Base-by-base conservation (phyloP, 176 grass and related monocot genomes). In the Urochloa ruziziensis region DNA sequence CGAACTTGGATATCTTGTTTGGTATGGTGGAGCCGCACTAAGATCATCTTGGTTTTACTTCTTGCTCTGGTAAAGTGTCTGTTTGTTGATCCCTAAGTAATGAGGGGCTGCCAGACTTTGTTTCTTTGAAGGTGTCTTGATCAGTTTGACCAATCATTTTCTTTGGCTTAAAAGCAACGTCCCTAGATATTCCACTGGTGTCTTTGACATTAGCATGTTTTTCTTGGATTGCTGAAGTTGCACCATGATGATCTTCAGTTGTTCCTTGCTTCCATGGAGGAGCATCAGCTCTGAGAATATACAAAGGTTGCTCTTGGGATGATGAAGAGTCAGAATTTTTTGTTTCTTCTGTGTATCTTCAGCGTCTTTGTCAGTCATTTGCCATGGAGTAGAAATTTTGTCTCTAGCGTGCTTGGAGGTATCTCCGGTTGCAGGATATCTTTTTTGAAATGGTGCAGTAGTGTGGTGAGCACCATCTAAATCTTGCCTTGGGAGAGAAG, bases 261-360 rank as follows among this genome's bases (percentile, higher is more conserved):
- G 78, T 63, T 87, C 42, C 61, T 59, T 87, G 83, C 73, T 78
- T 77, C n/a, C 7, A 8, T 30, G 74, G 54, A 68, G 62, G 73
- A 77, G 48, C 65, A 56, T 43, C 3, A 21, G 30, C 47, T 28
- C 24, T 28, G 10, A 56, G 44, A 33, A 42, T 52, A 84, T 84
- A 18, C 24, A 9, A 40, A 66, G 72, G 82, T 57, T 77, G 47
- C 36, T 57, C 73, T 77, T 14, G 47, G 21, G 63, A 46, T 23
- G 73, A 68, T 69, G 73, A 65, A 59, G 73, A 68, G 14, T 46
- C 35, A 46, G 51, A 34, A 29, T 10, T 30, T 53, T 82, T 32
- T 59, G 52, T 59, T 71, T 82, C 52, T 44, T 60, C 52, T 46
- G 1, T 6, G 28, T 39, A 52, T 69, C 57, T 80, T 65, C 78